Evolutionary conservation across 108 stramenopile genomes (phyloP), one percentile per base, ranked within the genome.

Genomic region (Cyclostephanos tholiformis): DNA sequence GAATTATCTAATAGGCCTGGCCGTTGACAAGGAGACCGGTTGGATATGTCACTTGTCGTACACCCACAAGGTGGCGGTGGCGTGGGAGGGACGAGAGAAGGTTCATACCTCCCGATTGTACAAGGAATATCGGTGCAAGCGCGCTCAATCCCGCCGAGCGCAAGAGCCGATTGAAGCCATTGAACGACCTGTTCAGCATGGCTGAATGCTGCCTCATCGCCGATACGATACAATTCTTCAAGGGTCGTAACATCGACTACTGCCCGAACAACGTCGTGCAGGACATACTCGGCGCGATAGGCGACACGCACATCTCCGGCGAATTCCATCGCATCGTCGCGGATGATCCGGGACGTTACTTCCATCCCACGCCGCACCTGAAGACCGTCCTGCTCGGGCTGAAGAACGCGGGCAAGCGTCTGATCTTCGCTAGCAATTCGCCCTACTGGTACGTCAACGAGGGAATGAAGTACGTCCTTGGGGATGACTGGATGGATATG

Each of bases 191-290:
- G 29, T 99, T 98, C 67, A 77, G 77, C 69, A 95, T 99, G 93
- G 95, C 97, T 0, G 97, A 98, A 80, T 97, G 97, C 67, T 97
- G 97, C 60, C 77, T 99, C 22, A 92, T 99, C 70, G 97, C 98
- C 10, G 97, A 99, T 71, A 94, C 92, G 11, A 86, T 97, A 17
- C 95, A 99, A 65, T 96, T 87, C 78, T 97, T 99, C 68, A 83
- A 94, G 51, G 86, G 91, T 63, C 29, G 71, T 9, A 69, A 90
- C 49, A 95, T 94, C 30, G 85, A 89, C 12, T 97, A 85, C 70
- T 89, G 83, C 77, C 86, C 91, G 11, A 48, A 69, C 27, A 89
- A 85, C 80, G 91, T 84, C 4, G 92, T 97, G 41, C 88, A 86
- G 19, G 98, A 99, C 69, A 85, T 99, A 19, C 66, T 97, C 56